Percentiles rank a stretch among this genome's conserved stretches.
Conservation (phyloP, 441 rosid species). For the Populus hybrid region DNA sequence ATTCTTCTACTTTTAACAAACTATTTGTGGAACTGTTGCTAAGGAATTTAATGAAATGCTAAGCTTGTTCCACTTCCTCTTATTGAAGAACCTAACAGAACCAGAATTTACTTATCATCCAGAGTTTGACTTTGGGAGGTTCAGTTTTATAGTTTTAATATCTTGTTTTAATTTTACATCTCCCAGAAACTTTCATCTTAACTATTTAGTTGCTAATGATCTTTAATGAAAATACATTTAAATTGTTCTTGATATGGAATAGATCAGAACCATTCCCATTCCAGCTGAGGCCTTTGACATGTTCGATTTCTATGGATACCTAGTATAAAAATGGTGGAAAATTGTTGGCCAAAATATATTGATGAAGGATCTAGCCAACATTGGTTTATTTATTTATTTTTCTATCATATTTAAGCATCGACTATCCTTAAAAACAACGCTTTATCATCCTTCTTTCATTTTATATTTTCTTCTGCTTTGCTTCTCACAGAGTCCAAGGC, state of each 20-base stretch:
- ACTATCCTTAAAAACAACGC: background rate
- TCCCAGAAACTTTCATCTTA: constrained; percentile 2
- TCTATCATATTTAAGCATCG: background rate
- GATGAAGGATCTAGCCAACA: background rate
- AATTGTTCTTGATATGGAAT: background rate
- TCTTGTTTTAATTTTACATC: background rate
- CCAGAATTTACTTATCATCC: background rate
- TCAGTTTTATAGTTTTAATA: background rate
- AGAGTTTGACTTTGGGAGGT: background rate
- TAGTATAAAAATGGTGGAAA: background rate
- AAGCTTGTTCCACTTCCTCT: background rate
- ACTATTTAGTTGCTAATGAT: background rate
- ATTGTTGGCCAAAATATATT: background rate
- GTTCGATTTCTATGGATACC: background rate
- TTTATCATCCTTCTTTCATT: background rate
- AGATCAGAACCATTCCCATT: background rate
- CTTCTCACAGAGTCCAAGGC: background rate
- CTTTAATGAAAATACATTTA: background rate
- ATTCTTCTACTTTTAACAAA: background rate
- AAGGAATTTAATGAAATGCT: background rate
- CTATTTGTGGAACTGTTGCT: background rate
- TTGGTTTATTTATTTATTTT: background rate
- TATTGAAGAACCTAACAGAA: background rate
- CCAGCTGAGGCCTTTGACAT: background rate
- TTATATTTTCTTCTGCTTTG: background rate